Evolutionary conservation across 2,329 filamentous ascomycete species (phyloP).

Genomic region (Xylariaceae sp.): DNA sequence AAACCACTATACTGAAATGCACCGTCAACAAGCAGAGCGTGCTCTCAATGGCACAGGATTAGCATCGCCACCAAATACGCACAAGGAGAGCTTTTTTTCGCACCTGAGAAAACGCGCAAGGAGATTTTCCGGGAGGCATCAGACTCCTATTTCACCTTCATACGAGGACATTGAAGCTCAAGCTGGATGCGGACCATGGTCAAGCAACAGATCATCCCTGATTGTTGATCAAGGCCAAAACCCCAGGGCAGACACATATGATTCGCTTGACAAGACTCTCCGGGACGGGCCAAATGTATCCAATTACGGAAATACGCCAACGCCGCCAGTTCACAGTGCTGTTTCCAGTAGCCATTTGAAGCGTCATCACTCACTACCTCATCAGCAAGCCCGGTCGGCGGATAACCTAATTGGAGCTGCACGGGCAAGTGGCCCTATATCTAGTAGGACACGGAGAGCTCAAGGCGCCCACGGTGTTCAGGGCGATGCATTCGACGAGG

Average conservation of each 20-base stretch:
- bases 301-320: constrained; percentile 43
- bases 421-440: constrained; percentile 58
- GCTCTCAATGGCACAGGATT: constrained; percentile 81
- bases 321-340: constrained; percentile 52
- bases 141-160: constrained; percentile 71
- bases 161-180: constrained; percentile 91
- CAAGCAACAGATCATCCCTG: constrained; percentile 79
- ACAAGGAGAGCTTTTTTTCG: constrained; percentile 97
- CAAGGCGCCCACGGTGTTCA: constrained; percentile 71
- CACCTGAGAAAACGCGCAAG: constrained; percentile 91
- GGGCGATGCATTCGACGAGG: constrained; percentile 93
- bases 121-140: constrained; percentile 85
- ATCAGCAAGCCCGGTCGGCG: constrained; percentile 58
- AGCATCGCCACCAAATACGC: constrained; percentile 70
- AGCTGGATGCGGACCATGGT: constrained; percentile 86
- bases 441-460: constrained; percentile 74
- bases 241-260: constrained; percentile 54
- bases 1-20: constrained; percentile 87
- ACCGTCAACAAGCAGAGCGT: constrained; percentile 85
- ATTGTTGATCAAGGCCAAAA: constrained; percentile 58
- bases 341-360: constrained; percentile 53
- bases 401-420: constrained; percentile 59
- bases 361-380: constrained; percentile 61
- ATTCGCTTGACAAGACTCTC: constrained; percentile 57
- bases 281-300: constrained; percentile 50